Percentiles rank a stretch among this genome's conserved stretches.
phyloP scores from a whole-genome alignment of 2,329 filamentous ascomycete species.

The Lasiodiplodia hormozganensis region DNA sequence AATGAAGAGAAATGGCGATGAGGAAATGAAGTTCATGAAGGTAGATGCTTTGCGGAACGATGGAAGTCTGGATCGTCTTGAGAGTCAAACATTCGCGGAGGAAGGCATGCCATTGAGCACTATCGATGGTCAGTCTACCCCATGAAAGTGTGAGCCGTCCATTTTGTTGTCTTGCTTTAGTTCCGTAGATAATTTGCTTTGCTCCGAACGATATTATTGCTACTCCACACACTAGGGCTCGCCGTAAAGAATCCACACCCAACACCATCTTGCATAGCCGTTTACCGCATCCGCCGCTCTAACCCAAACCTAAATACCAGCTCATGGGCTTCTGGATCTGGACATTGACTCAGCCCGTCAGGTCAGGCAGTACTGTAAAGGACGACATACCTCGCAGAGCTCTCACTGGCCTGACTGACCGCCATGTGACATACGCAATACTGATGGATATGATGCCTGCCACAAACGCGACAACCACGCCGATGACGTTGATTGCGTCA shows the following conservation, averaged over 20 bases:
- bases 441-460: background rate
- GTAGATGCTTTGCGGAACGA: too few species aligned
- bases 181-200: too few species aligned
- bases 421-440: background rate
- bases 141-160: too few species aligned
- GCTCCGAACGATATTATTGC: too few species aligned
- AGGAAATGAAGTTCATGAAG: too few species aligned
- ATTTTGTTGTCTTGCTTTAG: too few species aligned
- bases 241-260: too few species aligned
- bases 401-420: background rate
- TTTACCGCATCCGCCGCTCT: background rate
- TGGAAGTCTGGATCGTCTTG: accelerated
- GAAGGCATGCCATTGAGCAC: too few species aligned
- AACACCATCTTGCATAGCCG: background rate
- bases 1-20: background rate
- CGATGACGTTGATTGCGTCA: background rate
- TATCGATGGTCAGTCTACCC: too few species aligned
- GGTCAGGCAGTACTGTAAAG: accelerated
- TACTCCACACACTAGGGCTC: too few species aligned
- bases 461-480: background rate
- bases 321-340: background rate
- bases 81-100: too few species aligned
- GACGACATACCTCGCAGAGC: background rate
- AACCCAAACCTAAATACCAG: background rate
- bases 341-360: background rate